These are phyloP conservation scores for Leishmania arabica DNA, from an alignment of 208 protist species.

Conservation along the genomic window DNA sequence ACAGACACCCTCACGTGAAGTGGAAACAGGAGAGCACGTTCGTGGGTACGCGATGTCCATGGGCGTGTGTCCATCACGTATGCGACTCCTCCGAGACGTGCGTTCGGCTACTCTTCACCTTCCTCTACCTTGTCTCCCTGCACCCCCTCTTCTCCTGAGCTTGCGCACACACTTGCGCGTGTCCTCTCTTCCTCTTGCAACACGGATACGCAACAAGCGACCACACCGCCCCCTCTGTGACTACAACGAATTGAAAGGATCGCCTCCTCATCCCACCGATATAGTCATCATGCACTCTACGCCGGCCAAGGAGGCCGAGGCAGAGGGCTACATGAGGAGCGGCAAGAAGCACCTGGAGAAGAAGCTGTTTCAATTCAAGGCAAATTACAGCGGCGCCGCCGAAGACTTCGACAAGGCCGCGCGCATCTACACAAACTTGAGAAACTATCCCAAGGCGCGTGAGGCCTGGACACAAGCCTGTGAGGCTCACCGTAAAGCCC, in stretches of 20 bases:
- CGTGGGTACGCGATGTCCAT: neutral
- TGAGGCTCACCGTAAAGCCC: slow-evolving; percentile 48
- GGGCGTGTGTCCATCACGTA: neutral
- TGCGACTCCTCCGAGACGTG: neutral
- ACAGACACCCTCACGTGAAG: neutral
- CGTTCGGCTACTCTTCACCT: neutral
- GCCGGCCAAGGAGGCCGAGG: slow-evolving; percentile 37
- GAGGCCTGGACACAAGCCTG: slow-evolving; percentile 50
- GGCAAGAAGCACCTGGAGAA: slow-evolving; percentile 64
- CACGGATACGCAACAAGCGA: neutral
- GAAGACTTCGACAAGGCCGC: slow-evolving; percentile 74
- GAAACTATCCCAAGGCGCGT: slow-evolving; percentile 38
- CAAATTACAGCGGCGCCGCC: slow-evolving; percentile 63
- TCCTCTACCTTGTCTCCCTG: neutral
- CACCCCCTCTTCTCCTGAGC: neutral
- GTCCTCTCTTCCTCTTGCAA: neutral
- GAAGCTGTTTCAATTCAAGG: slow-evolving; percentile 48
- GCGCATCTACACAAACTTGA: slow-evolving; percentile 61
- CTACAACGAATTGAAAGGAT: neutral
- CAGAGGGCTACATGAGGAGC: slow-evolving; percentile 52
- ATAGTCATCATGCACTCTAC: slow-evolving; percentile 21
- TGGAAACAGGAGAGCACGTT: neutral
- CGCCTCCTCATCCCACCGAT: neutral
- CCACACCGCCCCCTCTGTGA: neutral
- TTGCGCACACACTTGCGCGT: neutral